Percentiles rank a stretch among this genome's conserved stretches.
Conservation (phyloP, 345 rosid genomes). For the Aurinia saxatilis region DNA sequence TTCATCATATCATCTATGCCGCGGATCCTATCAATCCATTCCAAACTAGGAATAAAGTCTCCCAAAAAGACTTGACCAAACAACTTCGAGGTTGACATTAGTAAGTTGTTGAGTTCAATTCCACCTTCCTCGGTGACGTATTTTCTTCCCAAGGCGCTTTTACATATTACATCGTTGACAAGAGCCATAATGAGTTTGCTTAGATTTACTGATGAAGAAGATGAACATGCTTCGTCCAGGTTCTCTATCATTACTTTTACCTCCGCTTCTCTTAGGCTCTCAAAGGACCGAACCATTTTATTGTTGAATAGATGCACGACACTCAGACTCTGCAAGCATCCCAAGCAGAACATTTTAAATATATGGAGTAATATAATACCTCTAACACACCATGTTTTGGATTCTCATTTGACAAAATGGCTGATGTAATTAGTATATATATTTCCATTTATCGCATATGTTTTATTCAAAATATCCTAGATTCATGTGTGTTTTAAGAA, state of each 20-base stretch:
- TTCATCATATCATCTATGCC: conserved; percentile 7
- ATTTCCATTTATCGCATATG: too few species aligned
- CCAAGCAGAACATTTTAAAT: neutral
- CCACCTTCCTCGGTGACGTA: conserved; percentile 24
- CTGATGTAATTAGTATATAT: too few species aligned
- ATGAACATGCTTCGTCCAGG: neutral
- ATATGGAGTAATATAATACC: too few species aligned
- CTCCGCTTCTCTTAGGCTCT: conserved; percentile 39
- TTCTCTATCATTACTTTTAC: conserved; percentile 11
- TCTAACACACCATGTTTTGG: too few species aligned
- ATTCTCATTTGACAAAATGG: too few species aligned
- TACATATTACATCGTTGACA: conserved; percentile 33
- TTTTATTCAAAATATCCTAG: too few species aligned
- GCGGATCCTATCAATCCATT: conserved; percentile 29
- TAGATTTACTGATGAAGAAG: conserved; percentile 24
- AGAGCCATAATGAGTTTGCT: conserved; percentile 20
- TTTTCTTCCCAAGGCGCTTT: conserved; percentile 44
- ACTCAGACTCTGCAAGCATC: conserved; percentile 19
- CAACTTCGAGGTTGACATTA: conserved; percentile 13
- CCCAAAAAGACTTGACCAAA: conserved; percentile 31
- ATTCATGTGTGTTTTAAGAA: too few species aligned
- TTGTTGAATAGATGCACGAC: conserved; percentile 35
- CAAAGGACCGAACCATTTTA: conserved; percentile 32
- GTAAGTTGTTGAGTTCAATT: neutral
- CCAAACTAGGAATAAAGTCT: conserved; percentile 43